Evolutionary conservation across 768 basidiomycete genomes (phyloP), one percentile per base, ranked within the genome.

Genomic region (Lactarius hatsudake): DNA sequence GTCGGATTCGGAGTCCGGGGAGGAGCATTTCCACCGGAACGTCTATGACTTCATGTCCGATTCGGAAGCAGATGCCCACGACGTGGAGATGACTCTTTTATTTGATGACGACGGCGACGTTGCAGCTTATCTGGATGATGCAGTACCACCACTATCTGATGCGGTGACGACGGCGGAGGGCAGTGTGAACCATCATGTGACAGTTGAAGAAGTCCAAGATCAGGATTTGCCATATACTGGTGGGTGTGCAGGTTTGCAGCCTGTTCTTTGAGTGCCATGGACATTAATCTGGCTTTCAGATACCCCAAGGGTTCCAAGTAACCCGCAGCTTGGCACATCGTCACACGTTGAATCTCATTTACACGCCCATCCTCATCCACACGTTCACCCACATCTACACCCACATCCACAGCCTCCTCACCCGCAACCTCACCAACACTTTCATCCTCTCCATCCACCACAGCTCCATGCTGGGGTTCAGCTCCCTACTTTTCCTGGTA

Each of bases 51-150:
- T 43, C 30, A 67, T 56, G 58, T 69, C 68, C 32, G 65, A 69
- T 10, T 69, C 68, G 26, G 67, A 69, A 18, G 63, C 28, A 28
- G 70, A 71, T 63, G 70, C 70, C 43, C 40, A 56, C 30, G 70
- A 71, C 23, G 68, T 71, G 7, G 70, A 71, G 62, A 71, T 71
- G 70, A 43, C 59, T 6, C 67, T 69, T 23, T 45, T 60, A 2
- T 8, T 40, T 26, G 68, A 66, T 17, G 63, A 69, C 2, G 63
- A 68, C 3, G 67, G 42, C 12, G 66, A 67, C 38, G 40, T 2
- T 30, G 26, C 32, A 7, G n/a, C 32, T 45, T 36, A 40, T 45
- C 53, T 28, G 30, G 42, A 32, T 38, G 63, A 59, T 38, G 9
- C 32, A 20, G 58, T 28, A n/a, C 55, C 23, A 30, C 56, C 5